Percentiles rank a stretch among this genome's conserved stretches.
These are phyloP conservation scores for Tritrichomonas foetus DNA, from an alignment of 208 protist species.

Conservation along the genomic window DNA sequence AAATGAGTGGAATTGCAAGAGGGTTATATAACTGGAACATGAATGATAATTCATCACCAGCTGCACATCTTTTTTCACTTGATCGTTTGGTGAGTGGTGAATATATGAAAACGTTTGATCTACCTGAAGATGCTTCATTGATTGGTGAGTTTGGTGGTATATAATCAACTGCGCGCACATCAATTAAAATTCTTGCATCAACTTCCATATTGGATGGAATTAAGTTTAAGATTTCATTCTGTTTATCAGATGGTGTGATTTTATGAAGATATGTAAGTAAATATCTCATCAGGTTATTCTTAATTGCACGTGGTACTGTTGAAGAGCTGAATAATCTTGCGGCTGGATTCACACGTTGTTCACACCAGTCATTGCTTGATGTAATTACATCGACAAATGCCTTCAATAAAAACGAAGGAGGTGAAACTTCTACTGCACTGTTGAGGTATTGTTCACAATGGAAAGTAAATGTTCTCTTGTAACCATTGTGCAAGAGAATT, in stretches of 20 bases:
- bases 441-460: neutral
- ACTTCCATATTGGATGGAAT: neutral
- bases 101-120: neutral
- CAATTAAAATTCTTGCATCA: neutral
- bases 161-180: too few species aligned
- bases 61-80: neutral
- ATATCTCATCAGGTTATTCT: neutral
- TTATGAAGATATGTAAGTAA: neutral
- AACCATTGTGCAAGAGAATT: neutral
- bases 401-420: neutral
- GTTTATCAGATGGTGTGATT: neutral
- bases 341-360: neutral
- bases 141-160: neutral
- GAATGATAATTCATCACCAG: conserved; percentile 9
- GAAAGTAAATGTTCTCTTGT: neutral
- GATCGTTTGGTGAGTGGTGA: neutral
- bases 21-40: neutral
- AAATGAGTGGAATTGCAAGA: neutral
- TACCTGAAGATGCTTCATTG: neutral
- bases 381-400: neutral
- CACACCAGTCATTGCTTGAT: neutral
- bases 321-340: neutral
- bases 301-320: neutral
- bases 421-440: neutral
- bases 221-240: neutral